Evolutionary conservation across 1,284 basidiomycete species (phyloP), one percentile per base, ranked within the genome.

Genomic region (Ustilago nuda): DNA sequence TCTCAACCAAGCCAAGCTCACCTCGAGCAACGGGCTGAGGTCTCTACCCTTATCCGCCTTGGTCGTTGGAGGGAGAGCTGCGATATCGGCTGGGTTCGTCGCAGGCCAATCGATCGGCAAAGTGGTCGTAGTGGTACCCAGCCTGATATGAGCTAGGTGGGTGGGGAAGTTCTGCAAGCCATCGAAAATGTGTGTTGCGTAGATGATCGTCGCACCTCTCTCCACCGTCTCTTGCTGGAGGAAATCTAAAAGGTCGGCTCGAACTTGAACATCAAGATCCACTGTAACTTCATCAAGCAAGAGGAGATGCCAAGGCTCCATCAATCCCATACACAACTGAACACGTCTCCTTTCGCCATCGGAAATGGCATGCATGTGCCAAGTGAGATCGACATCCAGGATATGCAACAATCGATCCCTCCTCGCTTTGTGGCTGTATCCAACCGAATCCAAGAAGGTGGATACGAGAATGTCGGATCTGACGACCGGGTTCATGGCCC

Each of bases 261-360:
- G 91, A 50, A 99, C 97, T 45, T 98, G 90, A 7, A 98, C 95
- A 81, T 99, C 97, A n/a, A 99, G 88, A 86, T 99, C 97, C 37
- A 99, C 97, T 0, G 96, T 99, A 59, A 98, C 95, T 88, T 99
- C 97, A 83, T 99, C 96, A 8, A 99, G 90, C 5, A 99, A 88
- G 5, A 99, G 88, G 23, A 99, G 90, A 79, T 97, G 92, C 94
- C 95, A 99, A 39, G 93, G 92, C 30, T 90, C 90, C 97, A 99
- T 99, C 30, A 99, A 89, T 2, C 97, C 97, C 90, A 98, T 96
- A 77, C 93, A 94, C 30, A 99, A 91, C 87, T 99, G 97, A 4
- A 99, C 95, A 2, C 93, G 88, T 35, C 97, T 89, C 39, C 96
- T 89, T 87, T 99, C 97, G 50, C 97, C 97, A 85, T 99, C 97